Evolutionary conservation across 257 asterid genomes (phyloP).

Genomic region (Mitragyna speciosa): DNA sequence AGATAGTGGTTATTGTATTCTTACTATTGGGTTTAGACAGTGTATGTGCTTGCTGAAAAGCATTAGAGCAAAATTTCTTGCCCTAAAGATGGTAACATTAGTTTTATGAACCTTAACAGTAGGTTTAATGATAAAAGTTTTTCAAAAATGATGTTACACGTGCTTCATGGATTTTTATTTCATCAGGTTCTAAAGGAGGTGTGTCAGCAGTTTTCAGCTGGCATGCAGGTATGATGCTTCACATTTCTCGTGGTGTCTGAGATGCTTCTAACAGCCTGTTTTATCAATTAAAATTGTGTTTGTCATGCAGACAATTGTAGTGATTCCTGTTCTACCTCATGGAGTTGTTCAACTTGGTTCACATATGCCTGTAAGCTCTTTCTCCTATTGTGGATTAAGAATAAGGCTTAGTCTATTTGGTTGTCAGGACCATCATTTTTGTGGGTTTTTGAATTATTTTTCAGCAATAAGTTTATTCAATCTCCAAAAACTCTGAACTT

Average conservation of each 20-base stretch:
- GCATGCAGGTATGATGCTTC: conserved; percentile 66
- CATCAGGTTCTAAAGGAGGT: conserved; percentile 71
- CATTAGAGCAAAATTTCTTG: neutral
- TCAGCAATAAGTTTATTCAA: neutral
- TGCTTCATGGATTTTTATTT: conserved; percentile 9
- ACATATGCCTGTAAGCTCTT: conserved; percentile 39
- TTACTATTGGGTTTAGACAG: neutral
- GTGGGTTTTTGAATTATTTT: neutral
- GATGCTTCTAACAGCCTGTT: neutral
- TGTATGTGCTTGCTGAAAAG: neutral
- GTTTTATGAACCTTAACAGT: neutral
- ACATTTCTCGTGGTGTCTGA: neutral
- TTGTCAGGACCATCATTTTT: neutral
- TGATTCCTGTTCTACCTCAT: conserved; percentile 85
- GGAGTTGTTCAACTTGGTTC: conserved; percentile 97
- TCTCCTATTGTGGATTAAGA: neutral
- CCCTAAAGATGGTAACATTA: neutral
- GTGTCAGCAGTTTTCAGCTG: conserved; percentile 70
- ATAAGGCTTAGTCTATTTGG: neutral
- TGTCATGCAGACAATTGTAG: conserved; percentile 70
- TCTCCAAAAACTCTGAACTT: neutral
- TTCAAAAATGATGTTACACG: conserved; percentile 2
- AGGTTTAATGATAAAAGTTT: neutral
- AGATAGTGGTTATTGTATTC: neutral
- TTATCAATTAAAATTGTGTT: neutral